Evolutionary conservation across 2,329 filamentous ascomycete genomes (phyloP).

Genomic region (Sclerotinia spermophila): DNA sequence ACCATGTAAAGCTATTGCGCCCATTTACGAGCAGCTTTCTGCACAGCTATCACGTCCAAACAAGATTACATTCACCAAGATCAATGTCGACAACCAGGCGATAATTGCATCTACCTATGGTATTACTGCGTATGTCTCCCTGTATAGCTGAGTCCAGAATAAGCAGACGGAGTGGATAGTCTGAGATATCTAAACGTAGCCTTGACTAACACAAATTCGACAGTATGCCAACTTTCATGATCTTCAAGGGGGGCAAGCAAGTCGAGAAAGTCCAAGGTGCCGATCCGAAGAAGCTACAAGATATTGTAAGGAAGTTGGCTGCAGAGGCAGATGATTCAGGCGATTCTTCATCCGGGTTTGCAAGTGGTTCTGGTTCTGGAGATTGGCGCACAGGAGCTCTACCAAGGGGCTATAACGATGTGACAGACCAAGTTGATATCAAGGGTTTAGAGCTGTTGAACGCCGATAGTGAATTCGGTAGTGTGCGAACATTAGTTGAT

Average conservation of each 20-base stretch:
- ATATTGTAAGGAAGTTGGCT: constrained; percentile 67
- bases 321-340: constrained; percentile 55
- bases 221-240: constrained; percentile 82
- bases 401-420: constrained; percentile 77
- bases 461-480: constrained; percentile 71
- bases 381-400: constrained; percentile 72
- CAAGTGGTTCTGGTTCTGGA: constrained; percentile 44
- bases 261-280: constrained; percentile 70
- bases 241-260: constrained; percentile 70
- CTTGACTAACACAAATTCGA: constrained; percentile 15
- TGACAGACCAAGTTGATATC: constrained; percentile 77
- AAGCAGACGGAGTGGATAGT: background rate
- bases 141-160: background rate
- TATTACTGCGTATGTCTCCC: constrained; percentile 57
- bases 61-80: constrained; percentile 77
- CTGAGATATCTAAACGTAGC: background rate
- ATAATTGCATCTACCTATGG: constrained; percentile 70
- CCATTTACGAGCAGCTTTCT: constrained; percentile 76
- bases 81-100: constrained; percentile 75
- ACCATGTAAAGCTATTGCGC: constrained; percentile 79
- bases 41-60: constrained; percentile 65
- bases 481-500: constrained; percentile 72
- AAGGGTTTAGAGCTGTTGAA: constrained; percentile 85
- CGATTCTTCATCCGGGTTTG: constrained; percentile 36
- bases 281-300: constrained; percentile 65